These are phyloP conservation scores for Selaginella tamariscina DNA, from an alignment of 75 land plant genomes.

Conservation along the genomic window DNA sequence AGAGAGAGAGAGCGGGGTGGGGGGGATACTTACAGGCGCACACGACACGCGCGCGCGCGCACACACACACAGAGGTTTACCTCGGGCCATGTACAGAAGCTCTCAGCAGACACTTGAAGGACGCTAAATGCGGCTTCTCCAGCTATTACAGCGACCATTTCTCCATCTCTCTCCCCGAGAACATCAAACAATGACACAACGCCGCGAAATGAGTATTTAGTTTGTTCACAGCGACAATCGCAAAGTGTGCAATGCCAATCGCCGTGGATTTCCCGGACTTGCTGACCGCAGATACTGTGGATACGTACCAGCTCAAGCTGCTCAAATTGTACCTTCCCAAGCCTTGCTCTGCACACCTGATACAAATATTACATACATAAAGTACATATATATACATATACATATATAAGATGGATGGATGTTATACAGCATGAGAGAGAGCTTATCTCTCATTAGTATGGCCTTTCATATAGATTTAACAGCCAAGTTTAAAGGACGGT, in stretches of 20 bases:
- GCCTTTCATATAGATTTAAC: neutral
- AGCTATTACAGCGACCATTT: conserved; percentile 2
- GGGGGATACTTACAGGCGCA: no score
- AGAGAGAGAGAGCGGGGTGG: conserved; percentile 3
- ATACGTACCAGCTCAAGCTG: neutral
- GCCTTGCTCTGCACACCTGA: conserved; percentile 21
- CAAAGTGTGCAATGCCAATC: conserved; percentile 1
- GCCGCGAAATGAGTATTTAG: neutral
- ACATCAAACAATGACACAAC: conserved; percentile 1
- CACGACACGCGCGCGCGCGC: no score
- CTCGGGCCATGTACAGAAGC: conserved; percentile 22
- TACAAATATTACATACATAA: neutral
- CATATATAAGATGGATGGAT: no score
- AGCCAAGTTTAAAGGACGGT: no score
- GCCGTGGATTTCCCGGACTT: neutral
- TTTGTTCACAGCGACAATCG: conserved; percentile 6
- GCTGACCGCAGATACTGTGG: conserved; percentile 11
- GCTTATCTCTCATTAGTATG: neutral
- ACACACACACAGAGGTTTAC: neutral
- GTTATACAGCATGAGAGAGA: neutral
- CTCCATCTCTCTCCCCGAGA: neutral
- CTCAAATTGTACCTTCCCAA: conserved; percentile 8
- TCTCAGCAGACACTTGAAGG: conserved; percentile 13
- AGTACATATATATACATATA: no score
- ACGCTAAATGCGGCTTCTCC: conserved; percentile 17